Base-by-base conservation (phyloP, 2,329 filamentous ascomycete genomes). In the Beauveria rudraprayagi region DNA sequence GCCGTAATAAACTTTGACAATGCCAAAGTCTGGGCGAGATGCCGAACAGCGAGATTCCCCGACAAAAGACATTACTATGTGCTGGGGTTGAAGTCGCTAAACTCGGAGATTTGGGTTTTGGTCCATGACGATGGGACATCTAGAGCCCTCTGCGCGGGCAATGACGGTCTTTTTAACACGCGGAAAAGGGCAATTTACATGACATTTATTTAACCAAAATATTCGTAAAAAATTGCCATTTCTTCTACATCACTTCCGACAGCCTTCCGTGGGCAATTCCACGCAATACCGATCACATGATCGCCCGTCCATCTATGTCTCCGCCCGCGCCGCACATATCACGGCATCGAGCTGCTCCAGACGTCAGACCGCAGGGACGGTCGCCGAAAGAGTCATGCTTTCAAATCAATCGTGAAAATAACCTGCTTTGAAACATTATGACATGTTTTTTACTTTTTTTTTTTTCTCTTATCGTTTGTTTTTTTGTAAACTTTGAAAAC, bases 201-300 rank as follows among this genome's bases (percentile, higher is more conserved):
- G 7, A 3, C 7, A 28, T 17, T 50, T 16, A 17, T 26, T 28
- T 28, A 7, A 16, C 3, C 3, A 30, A 11, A 50, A 50, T 24
- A 24, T 22, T 46, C 44, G 17, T 11, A 22, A 14, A 22, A 14
- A 8, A 8, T 17, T 26, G 22, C 44, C 44, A 26, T 16, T 17
- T 26, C 34, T 26, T 47, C 5, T 26, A 24, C 22, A 47, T 14
- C 44, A 2, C 14, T 16, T 16, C 44, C 44, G 22, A 47, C 5
- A 24, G 14, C 44, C 41, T n/a, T 43, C 41, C 41, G n/a, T 43
- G 41, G 16, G 7, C 22, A 9, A 37, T 41, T 9, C 19, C 3
- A 22, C 43, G 34, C 24, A 16, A 22, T 17, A 54, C 58, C 58
- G 58, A 60, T 60, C 58, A 60, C 58, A 50, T 60, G 58, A 60